Evolutionary conservation across 2,329 filamentous ascomycete genomes (phyloP).

Genomic region (Parastagonospora nodorum): DNA sequence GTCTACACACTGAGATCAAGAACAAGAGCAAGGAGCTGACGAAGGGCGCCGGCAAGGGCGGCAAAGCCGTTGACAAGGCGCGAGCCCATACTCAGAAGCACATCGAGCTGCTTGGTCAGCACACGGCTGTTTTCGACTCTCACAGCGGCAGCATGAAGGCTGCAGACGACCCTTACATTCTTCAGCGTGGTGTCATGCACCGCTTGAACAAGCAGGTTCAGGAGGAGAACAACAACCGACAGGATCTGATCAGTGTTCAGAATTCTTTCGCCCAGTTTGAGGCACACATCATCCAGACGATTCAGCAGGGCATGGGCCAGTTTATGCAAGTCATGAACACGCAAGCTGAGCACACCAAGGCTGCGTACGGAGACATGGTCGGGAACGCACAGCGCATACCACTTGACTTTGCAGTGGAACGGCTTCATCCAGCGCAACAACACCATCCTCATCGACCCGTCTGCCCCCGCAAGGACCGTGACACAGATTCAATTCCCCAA

Average conservation of each 20-base stretch:
- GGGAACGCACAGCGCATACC: slow-evolving; percentile 76
- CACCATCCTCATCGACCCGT: slow-evolving; percentile 77
- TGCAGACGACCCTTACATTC: slow-evolving; percentile 82
- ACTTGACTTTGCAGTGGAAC: slow-evolving; percentile 88
- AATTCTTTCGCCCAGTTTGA: slow-evolving; percentile 88
- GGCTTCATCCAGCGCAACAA: slow-evolving; percentile 76
- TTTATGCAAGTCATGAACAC: slow-evolving; percentile 81
- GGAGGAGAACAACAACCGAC: slow-evolving; percentile 94
- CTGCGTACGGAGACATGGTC: slow-evolving; percentile 84
- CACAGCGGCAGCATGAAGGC: slow-evolving; percentile 72
- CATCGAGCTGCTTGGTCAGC: slow-evolving; percentile 88
- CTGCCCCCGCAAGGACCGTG: slow-evolving; percentile 73
- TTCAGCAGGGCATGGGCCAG: slow-evolving; percentile 81
- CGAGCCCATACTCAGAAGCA: slow-evolving; percentile 89
- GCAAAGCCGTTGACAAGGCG: slow-evolving; percentile 91
- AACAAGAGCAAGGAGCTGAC: slow-evolving; percentile 90
- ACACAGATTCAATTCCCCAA: slow-evolving; percentile 83
- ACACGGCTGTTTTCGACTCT: slow-evolving; percentile 80
- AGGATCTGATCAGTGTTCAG: slow-evolving; percentile 91
- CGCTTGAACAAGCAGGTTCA: slow-evolving; percentile 87
- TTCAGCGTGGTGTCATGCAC: slow-evolving; percentile 80
- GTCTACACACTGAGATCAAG: slow-evolving; percentile 95
- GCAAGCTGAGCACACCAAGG: slow-evolving; percentile 80
- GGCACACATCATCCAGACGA: slow-evolving; percentile 77
- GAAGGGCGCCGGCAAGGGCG: slow-evolving; percentile 78